Evolutionary conservation across 2,329 filamentous ascomycete species (phyloP).

Genomic region (Neonectria magnoliae): DNA sequence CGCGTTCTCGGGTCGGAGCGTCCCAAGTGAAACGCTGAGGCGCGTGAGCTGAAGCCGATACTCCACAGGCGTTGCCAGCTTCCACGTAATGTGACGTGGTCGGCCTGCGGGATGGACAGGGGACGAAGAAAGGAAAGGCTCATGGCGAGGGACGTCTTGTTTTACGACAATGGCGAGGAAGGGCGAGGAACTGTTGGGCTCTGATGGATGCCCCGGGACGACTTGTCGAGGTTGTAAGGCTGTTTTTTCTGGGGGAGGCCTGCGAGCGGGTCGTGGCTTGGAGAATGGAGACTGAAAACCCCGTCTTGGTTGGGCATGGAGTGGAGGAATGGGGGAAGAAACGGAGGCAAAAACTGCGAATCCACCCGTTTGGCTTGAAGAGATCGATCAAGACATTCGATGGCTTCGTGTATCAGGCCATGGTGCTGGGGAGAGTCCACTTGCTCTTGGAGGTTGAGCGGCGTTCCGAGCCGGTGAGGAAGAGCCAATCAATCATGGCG

Average conservation of each 20-base stretch:
- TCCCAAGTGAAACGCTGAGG: conserved; percentile 4
- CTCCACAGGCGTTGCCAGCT: conserved; percentile 5
- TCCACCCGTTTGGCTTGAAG: not conserved
- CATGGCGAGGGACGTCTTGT: not conserved
- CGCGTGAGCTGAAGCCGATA: not conserved
- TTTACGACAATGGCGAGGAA: not conserved
- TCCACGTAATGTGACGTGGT: conserved; percentile 9
- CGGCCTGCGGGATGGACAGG: not conserved
- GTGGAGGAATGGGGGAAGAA: not conserved
- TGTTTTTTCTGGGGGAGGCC: conserved; percentile 1
- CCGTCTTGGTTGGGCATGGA: not conserved
- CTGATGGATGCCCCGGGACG: not conserved
- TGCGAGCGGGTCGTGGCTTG: conserved; percentile 1
- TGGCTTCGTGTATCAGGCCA: not conserved
- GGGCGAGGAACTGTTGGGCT: not conserved
- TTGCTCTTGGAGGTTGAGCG: not conserved
- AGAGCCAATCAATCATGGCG: not conserved
- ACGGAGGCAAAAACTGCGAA: not conserved
- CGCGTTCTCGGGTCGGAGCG: conserved; percentile 1
- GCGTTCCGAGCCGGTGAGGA: not conserved
- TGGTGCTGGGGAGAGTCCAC: not conserved
- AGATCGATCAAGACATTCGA: not conserved
- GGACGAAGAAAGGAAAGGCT: not conserved
- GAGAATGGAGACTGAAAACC: not conserved
- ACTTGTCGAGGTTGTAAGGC: not conserved